phyloP scores from a whole-genome alignment of 345 rosid species.

The Eucalyptus cloeziana region DNA sequence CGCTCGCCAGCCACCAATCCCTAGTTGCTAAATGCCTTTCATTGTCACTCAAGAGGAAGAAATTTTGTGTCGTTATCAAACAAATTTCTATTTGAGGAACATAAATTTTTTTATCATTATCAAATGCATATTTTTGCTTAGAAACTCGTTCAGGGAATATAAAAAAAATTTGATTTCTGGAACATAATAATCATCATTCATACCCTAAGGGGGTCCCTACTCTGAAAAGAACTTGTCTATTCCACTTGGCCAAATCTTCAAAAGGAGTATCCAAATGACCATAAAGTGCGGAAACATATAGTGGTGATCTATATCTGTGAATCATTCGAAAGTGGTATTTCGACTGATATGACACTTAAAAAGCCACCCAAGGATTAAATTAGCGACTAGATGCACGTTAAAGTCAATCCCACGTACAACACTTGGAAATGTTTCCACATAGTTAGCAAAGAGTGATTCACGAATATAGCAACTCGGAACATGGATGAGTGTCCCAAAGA shows the following conservation, averaged over 20 bases:
- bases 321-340: background rate
- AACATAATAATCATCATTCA: too few relatives aligned
- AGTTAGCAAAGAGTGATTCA: background rate
- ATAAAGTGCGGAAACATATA: too few relatives aligned
- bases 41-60: accelerated
- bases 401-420: background rate
- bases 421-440: background rate
- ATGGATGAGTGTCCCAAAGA: background rate
- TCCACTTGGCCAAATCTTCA: background rate
- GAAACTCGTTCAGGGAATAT: accelerated
- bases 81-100: too few relatives aligned
- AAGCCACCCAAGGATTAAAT: background rate
- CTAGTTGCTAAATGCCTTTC: accelerated
- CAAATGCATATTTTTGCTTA: accelerated
- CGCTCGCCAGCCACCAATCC: too few relatives aligned
- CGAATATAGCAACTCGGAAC: background rate
- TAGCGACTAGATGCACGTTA: background rate
- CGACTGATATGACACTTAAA: background rate
- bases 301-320: background rate
- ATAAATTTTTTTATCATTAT: too few relatives aligned
- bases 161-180: too few relatives aligned
- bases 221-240: background rate
- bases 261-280: background rate
- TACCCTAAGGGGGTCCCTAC: too few relatives aligned
- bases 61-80: too few relatives aligned